Evolutionary conservation across 495 filamentous ascomycete genomes (phyloP), one percentile per base, ranked within the genome.

Genomic region (Cercophora samala): DNA sequence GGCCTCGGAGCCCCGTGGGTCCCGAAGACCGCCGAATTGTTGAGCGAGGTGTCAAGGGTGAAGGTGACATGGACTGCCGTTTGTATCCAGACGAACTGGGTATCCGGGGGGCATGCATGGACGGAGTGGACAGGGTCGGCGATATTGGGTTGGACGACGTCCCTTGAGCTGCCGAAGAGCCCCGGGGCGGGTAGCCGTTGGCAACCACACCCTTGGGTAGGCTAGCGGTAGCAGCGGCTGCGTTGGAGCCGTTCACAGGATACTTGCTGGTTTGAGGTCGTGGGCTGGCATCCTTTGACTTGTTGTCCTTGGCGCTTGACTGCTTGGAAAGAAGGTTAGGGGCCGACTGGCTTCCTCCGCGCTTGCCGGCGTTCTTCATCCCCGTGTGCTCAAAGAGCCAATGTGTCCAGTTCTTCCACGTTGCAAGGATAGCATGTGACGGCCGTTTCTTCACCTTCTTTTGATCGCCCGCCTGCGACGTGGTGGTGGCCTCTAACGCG

Each of bases 21-120:
- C 91, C 92, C 23, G 85, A 85, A 9, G 85, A 86, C 23, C 90
- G 91, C 32, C 93, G 86, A 69, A 93, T 90, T 2, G 91, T 93
- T 23, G 91, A 90, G 46, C 91, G 88, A 2, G 95, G 93, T 4
- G 94, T 98, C 55, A 97, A 78, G 0, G 96, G 95, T 9, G 89
- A 88, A 2, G 95, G 95, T 0, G 96, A 98, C 15, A 96, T 80
- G 3, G 95, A 98, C 69, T 91, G 89, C 2, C 93, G 89, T 77
- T 92, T 90, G 58, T 84, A 86, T 54, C 78, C 75, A 3, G 85
- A 84, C 24, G 83, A 81, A n/a, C 76, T 75, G 21, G 81, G 81
- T 62, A 83, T 80, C 22, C 80, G 69, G 18, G 76, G 71, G 71
- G n/a, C 70, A 60, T 0, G 69, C 61, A 11, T 71, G 69, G 26